Percentiles rank a stretch among this genome's conserved stretches.
phyloP scores from a whole-genome alignment of 1,284 basidiomycete species.

The Heterobasidion annosum region DNA sequence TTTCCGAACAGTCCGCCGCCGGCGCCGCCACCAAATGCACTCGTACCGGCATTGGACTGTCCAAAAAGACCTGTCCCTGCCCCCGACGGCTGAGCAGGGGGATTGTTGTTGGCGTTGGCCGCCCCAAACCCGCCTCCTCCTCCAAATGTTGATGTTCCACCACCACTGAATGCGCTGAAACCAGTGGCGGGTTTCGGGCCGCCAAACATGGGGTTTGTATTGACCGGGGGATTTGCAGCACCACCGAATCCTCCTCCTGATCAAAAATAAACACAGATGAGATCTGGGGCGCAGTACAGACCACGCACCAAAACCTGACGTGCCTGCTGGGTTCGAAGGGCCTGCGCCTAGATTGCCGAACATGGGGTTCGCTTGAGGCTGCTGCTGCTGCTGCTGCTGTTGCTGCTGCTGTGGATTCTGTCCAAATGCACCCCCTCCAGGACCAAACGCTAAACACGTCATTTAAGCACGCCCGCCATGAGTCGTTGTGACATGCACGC shows the following conservation, averaged over 20 bases:
- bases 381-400: conserved; percentile 31
- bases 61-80: conserved; percentile 14
- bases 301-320: conserved; percentile 48
- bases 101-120: conserved; percentile 10
- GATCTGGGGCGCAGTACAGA: conserved; percentile 18
- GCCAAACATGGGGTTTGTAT: conserved; percentile 44
- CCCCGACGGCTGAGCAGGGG: conserved; percentile 10
- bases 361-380: conserved; percentile 70
- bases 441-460: conserved; percentile 21
- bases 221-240: conserved; percentile 25
- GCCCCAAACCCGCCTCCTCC: conserved; percentile 22
- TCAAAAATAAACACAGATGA: conserved; percentile 12
- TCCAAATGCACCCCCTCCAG: conserved; percentile 32
- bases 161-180: conserved; percentile 59
- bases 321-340: conserved; percentile 24
- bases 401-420: conserved; percentile 30
- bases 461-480: conserved; percentile 21
- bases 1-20: conserved; percentile 22
- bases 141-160: conserved; percentile 30
- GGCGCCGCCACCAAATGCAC: conserved; percentile 21
- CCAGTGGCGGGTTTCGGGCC: conserved; percentile 56
- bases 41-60: conserved; percentile 14
- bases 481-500: conserved; percentile 20
- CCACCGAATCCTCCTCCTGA: conserved; percentile 48
- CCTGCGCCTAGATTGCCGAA: conserved; percentile 51